Percentiles rank a stretch among this genome's conserved stretches.
These are phyloP conservation scores for Cucumis sativus DNA, from an alignment of 306 rosid species.

Conservation along the genomic window DNA sequence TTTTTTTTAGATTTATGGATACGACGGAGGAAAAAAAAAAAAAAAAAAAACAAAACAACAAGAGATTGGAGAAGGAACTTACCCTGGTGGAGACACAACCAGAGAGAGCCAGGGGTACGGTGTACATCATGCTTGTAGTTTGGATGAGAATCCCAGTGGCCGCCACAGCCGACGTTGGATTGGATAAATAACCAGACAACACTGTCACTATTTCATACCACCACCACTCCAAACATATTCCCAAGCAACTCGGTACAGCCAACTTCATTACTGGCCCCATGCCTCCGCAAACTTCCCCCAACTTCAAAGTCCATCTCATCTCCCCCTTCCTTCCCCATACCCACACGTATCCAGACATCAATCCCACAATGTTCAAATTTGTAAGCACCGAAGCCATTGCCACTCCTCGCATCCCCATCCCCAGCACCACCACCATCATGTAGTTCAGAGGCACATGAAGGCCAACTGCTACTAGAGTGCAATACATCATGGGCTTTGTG, in stretches of 20 bases:
- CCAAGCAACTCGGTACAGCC: slow-evolving; percentile 85
- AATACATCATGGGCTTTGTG: slow-evolving; percentile 82
- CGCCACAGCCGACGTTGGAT: slow-evolving; percentile 69
- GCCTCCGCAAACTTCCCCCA: slow-evolving; percentile 32
- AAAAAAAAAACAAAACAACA: not conserved
- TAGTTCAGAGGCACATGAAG: slow-evolving; percentile 67
- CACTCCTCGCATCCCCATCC: slow-evolving; percentile 69
- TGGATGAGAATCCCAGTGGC: slow-evolving; percentile 95
- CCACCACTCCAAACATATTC: slow-evolving; percentile 99
- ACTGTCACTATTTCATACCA: slow-evolving; percentile 94
- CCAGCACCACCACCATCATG: slow-evolving; percentile 31
- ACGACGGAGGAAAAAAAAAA: not conserved
- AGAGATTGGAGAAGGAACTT: not conserved
- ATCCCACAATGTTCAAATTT: slow-evolving; percentile 54
- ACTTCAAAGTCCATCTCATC: slow-evolving; percentile 33
- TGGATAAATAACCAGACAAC: slow-evolving; percentile 69
- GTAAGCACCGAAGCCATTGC: slow-evolving; percentile 84
- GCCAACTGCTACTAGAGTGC: slow-evolving; percentile 55
- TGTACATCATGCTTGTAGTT: slow-evolving; percentile 97
- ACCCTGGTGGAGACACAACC: slow-evolving; percentile 95
- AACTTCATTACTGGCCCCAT: slow-evolving; percentile 42
- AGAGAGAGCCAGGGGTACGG: slow-evolving; percentile 94
- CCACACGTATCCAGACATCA: slow-evolving; percentile 59
- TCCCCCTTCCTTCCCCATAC: slow-evolving; percentile 22
- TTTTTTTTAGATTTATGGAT: not conserved